Conservation (phyloP, 495 filamentous ascomycete genomes). For the Xanthoparmelia taractica region DNA sequence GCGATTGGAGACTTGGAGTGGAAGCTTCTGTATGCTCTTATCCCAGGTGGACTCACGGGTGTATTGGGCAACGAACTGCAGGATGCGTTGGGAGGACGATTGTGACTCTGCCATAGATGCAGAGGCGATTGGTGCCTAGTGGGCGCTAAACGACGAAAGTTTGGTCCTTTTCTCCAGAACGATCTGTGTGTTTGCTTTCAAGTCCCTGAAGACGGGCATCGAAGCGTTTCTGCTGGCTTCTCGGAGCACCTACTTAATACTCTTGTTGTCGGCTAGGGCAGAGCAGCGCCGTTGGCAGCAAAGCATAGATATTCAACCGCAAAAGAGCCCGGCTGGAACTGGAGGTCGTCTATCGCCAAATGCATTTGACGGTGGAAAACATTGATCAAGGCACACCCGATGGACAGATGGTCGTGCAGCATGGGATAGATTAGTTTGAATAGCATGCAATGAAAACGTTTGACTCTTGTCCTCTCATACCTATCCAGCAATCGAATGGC, state of each 20-base stretch:
- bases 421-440: not conserved
- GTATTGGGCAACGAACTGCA: not conserved
- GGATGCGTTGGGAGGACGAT: not conserved
- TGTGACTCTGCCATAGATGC: not conserved
- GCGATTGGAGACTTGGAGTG: constrained; percentile 10
- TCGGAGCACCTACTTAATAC: not conserved
- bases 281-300: not conserved
- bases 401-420: not conserved
- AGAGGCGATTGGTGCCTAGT: not conserved
- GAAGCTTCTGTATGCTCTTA: constrained; percentile 5
- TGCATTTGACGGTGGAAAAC: not conserved
- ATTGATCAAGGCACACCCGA: not conserved
- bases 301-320: not conserved
- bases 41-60: not conserved
- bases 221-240: not conserved
- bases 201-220: not conserved
- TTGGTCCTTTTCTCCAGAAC: not conserved
- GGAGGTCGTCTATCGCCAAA: not conserved
- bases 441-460: not conserved
- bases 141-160: not conserved
- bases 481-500: no score
- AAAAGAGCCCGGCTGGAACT: not conserved
- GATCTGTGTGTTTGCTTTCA: not conserved
- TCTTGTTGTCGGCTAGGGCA: not conserved
- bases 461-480: no score